Conservation (phyloP, 208 protist species). For the Leishmania guyanensis region DNA sequence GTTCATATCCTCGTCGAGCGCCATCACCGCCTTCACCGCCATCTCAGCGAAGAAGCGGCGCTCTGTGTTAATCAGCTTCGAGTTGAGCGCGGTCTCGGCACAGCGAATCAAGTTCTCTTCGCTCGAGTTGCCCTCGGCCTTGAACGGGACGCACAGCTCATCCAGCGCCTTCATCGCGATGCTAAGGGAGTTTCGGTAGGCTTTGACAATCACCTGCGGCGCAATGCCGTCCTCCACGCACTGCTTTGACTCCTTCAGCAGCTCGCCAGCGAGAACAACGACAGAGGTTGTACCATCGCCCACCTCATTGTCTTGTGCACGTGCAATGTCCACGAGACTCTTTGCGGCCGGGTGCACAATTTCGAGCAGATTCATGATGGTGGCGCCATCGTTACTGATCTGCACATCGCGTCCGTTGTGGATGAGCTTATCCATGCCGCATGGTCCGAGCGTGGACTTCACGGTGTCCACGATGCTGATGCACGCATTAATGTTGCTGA, state of each 20-base stretch:
- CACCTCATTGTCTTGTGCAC: slow-evolving; percentile 98
- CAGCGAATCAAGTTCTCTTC: slow-evolving; percentile 93
- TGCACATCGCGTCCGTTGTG: slow-evolving; percentile 94
- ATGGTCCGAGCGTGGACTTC: slow-evolving; percentile 97
- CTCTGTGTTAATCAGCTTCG: slow-evolving; percentile 98
- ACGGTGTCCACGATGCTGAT: slow-evolving; percentile 95
- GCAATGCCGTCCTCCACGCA: slow-evolving; percentile 99
- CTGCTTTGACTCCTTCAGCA: slow-evolving; percentile 98
- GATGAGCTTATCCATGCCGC: slow-evolving; percentile 99
- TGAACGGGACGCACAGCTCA: slow-evolving; percentile 93
- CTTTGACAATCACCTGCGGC: slow-evolving; percentile 98
- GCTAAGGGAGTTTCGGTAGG: slow-evolving; percentile 89
- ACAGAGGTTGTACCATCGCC: slow-evolving; percentile 99
- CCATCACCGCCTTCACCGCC: slow-evolving; percentile 98
- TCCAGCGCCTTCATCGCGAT: slow-evolving; percentile 88
- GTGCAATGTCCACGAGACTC: slow-evolving; percentile 99
- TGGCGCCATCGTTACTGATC: slow-evolving; percentile 99
- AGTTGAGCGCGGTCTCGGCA: slow-evolving; percentile 99
- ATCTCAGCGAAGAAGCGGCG: slow-evolving; percentile 98
- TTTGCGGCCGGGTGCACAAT: slow-evolving; percentile 99
- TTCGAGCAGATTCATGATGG: slow-evolving; percentile 99
- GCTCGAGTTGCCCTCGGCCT: slow-evolving; percentile 51
- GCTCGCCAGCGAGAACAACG: slow-evolving; percentile 98
- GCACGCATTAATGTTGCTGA: slow-evolving; percentile 99
- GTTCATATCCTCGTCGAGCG: slow-evolving; percentile 96